phyloP scores from a whole-genome alignment of 139 green algal species.

The Diplosphaera chodatii region DNA sequence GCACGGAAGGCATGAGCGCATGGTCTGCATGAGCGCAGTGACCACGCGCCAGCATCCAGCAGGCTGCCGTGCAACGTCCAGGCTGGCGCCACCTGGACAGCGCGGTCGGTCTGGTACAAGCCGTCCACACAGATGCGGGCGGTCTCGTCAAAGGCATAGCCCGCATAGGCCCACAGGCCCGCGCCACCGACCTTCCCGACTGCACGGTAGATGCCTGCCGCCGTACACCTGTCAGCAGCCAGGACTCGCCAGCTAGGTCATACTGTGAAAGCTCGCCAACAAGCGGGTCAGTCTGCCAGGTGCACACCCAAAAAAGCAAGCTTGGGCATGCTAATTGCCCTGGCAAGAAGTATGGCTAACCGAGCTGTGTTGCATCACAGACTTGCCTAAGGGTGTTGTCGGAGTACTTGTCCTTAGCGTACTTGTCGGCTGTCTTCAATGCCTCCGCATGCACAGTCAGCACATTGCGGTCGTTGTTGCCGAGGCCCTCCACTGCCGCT shows the following conservation, averaged over 20 bases:
- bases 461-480: constrained; percentile 37
- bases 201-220: constrained; percentile 35
- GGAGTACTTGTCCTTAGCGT: constrained; percentile 22
- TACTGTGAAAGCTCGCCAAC: too few species aligned
- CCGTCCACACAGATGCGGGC: constrained; percentile 29
- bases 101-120: constrained; percentile 27
- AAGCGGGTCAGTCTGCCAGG: too few species aligned
- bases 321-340: too few species aligned
- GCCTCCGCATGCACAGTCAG: constrained; percentile 51
- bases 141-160: constrained; percentile 43
- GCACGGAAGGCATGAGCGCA: too few species aligned
- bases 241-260: too few species aligned
- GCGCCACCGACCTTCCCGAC: constrained; percentile 43
- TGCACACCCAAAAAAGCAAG: too few species aligned
- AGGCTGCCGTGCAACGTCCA: too few species aligned
- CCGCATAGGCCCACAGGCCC: constrained; percentile 51
- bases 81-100: constrained; percentile 17
- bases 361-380: too few species aligned
- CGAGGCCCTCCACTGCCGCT: constrained; percentile 51
- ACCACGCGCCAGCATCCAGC: too few species aligned
- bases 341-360: too few species aligned
- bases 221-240: constrained; percentile 2
- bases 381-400: neutral
- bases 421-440: constrained; percentile 32
- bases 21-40: too few species aligned